Base-by-base conservation (phyloP, 2,329 filamentous ascomycete species). In the Penicillium corylophilum region DNA sequence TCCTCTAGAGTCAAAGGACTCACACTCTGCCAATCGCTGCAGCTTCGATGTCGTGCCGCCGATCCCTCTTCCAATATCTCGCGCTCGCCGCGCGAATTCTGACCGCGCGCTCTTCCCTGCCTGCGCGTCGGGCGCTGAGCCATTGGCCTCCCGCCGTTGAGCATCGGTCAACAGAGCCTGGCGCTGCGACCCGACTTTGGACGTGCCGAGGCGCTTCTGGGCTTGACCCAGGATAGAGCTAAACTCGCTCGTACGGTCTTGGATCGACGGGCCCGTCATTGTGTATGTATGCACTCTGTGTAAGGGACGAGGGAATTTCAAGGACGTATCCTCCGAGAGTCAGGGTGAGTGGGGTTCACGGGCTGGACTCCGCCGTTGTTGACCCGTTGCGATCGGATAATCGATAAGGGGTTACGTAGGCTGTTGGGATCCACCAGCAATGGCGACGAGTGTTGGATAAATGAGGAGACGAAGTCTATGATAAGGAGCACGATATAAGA, bases 181-280 rank as follows among this genome's bases (percentile, higher is more conserved):
- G 62, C 89, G 84, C 73, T 95, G 89, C 28, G 88, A 81, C 64
- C 89, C 84, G 46, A 87, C 80, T 76, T 95, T 96, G 54, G 83
- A 84, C 10, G 86, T 82, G 28, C 86, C 85, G 66, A 94, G 85
- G 58, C 86, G 83, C 68, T 87, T 88, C 74, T 95, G 90, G 46
- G 90, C 89, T 70, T 95, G 90, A 41, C 83, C 80, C 56, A 97
- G 84, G 66, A 97, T 95, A 59, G 91, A 89, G 71, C 87, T 88
- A 81, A 99, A 99, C 80, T 99, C 94, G 68, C 85, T 82, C 51
- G 94, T 99, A 68, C 94, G 90, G 78, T 99, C 94, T 79, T 99
- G 94, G 72, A 97, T 95, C 46, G 91, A 93, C 48, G 77, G 72
- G 41, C 78, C 76, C 53, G 79, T 74, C 79, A 82, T 83, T 58